phyloP scores from a whole-genome alignment of 108 stramenopile species.

The Stephanodiscus triporus region DNA sequence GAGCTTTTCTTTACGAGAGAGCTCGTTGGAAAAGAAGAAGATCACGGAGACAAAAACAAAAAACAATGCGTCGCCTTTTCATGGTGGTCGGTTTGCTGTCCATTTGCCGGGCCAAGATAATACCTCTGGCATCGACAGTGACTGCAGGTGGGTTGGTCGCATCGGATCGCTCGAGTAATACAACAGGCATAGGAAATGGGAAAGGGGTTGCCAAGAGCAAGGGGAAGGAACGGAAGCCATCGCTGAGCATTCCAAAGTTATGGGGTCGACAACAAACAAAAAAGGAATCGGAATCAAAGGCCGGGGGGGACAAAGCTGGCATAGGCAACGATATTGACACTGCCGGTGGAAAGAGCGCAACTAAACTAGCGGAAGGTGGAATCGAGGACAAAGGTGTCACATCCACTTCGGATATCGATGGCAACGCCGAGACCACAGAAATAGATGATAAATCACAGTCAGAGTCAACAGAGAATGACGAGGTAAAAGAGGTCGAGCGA shows the following conservation, averaged over 20 bases:
- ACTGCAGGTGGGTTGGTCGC: not conserved
- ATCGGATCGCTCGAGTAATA: not conserved
- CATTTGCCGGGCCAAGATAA: not conserved
- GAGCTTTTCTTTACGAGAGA: too few species aligned
- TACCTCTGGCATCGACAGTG: not conserved
- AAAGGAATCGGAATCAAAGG: not conserved
- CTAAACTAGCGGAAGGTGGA: not conserved
- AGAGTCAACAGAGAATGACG: not conserved
- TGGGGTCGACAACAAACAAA: conserved; percentile 3
- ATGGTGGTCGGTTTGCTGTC: not conserved
- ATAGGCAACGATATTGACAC: not conserved
- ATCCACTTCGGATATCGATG: not conserved
- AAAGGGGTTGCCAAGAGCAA: not conserved
- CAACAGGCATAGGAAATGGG: not conserved
- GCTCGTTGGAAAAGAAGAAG: too few species aligned
- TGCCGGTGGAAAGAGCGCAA: not conserved
- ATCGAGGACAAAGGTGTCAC: not conserved
- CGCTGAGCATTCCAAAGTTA: conserved; percentile 3
- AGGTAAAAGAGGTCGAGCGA: not conserved
- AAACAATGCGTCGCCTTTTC: not conserved
- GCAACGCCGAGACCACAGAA: conserved; percentile 1
- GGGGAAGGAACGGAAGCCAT: not conserved
- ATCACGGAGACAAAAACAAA: too few species aligned
- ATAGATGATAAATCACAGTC: not conserved
- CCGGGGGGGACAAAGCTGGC: not conserved